Evolutionary conservation across 495 filamentous ascomycete species (phyloP), one percentile per base, ranked within the genome.

Genomic region (Aspergillus conjunctus): DNA sequence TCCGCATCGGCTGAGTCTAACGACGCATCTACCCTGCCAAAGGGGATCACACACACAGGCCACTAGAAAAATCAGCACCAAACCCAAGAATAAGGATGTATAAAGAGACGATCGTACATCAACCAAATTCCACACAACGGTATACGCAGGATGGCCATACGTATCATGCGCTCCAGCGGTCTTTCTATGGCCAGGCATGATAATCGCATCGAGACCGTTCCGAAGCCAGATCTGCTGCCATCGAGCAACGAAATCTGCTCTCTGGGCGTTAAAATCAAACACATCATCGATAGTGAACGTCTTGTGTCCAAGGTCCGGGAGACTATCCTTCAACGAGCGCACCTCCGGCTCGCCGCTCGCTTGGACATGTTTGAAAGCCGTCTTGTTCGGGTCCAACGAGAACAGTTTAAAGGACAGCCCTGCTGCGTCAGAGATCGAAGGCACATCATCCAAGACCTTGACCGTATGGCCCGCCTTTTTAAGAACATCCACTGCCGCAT

Each of bases 81-180:
- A 14, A 20, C 17, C 43, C 7, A 3, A 45, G 1, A 7, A 7
- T 45, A 3, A n/a, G 14, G 17, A n/a, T 45, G 10, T 3, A 15
- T n/a, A 15, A 45, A 1, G 17, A 1, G n/a, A n/a, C n/a, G n/a
- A n/a, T n/a, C 81, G 69, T 66, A 83, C 82, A 68, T 83, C 79
- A 6, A 83, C 50, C 55, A 83, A 14, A 63, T 83, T 83, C 70
- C 73, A 73, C 32, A 83, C 54, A 5, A 77, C 60, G 4, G 82
- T 83, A 64, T 83, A 83, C 9, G 74, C 58, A 10, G 77, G 70
- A 64, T 76, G 68, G 0, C 80, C 80, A 61, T 73, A 85, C 0
- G 73, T 77, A 69, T 85, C 82, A 63, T 81, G 73, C n/a, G 68
- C 68, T 10, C 77, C 73, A 1, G 82, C 80, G 4, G 79, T 81